These are phyloP conservation scores for Cucumis variabilis DNA, from an alignment of 331 rosid species.

Conservation along the genomic window DNA sequence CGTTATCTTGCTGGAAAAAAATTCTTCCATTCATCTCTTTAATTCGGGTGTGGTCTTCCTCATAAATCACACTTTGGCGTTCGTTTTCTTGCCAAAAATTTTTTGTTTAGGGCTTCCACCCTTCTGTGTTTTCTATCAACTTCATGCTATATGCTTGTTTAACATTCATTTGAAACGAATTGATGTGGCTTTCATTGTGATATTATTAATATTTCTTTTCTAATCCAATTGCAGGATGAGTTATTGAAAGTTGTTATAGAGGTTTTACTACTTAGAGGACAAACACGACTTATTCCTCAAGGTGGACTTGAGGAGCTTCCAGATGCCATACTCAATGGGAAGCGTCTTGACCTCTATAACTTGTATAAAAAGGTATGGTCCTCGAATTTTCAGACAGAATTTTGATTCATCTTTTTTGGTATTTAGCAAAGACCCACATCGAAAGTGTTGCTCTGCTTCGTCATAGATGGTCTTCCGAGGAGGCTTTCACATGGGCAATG, in stretches of 20 bases:
- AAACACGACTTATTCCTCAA: constrained; percentile 89
- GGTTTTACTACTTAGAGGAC: constrained; percentile 92
- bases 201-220: background rate
- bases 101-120: too few species aligned
- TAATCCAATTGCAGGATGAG: constrained; percentile 64
- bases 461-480: constrained; percentile 97
- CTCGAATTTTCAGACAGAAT: constrained; percentile 13
- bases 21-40: too few species aligned
- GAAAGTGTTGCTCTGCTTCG: constrained; percentile 36
- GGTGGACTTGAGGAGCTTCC: constrained; percentile 94
- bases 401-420: background rate
- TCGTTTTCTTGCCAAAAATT: too few species aligned
- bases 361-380: constrained; percentile 87
- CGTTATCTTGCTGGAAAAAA: too few species aligned
- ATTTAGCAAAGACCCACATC: constrained; percentile 25
- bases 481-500: constrained; percentile 99
- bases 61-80: too few species aligned
- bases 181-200: background rate
- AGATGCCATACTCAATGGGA: constrained; percentile 98
- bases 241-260: constrained; percentile 97
- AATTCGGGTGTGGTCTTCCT: too few species aligned
- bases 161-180: background rate
- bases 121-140: constrained; percentile 11
- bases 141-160: background rate
- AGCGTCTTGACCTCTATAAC: constrained; percentile 97